Conservation (phyloP, 495 filamentous ascomycete species). For the Rostrohypoxylon terebratum region DNA sequence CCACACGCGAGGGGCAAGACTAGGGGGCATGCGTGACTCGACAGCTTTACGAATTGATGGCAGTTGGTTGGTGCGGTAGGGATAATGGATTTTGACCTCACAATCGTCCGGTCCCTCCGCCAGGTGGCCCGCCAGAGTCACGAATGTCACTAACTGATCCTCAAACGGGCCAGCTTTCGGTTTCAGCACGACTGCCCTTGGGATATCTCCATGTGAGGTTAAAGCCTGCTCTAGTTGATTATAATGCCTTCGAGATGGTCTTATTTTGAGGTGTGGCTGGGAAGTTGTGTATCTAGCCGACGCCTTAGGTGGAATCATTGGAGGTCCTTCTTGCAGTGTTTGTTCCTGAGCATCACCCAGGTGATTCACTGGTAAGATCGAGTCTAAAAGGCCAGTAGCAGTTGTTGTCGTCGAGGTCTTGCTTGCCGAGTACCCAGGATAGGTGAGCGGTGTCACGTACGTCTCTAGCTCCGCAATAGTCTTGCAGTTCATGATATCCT, state of each 20-base stretch:
- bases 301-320: conserved; percentile 41
- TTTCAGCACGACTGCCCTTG: conserved; percentile 54
- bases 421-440: not conserved
- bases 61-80: conserved; percentile 54
- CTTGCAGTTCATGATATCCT: conserved; percentile 56
- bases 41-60: conserved; percentile 50
- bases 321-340: conserved; percentile 13
- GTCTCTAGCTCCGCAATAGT: conserved; percentile 56
- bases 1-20: conserved; percentile 56
- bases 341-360: not conserved
- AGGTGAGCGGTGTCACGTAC: conserved; percentile 35
- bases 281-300: conserved; percentile 23
- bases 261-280: conserved; percentile 34
- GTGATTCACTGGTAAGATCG: conserved; percentile 12
- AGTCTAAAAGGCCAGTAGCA: conserved; percentile 34
- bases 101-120: conserved; percentile 43
- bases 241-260: conserved; percentile 39
- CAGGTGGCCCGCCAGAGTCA: conserved; percentile 51
- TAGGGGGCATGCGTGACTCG: conserved; percentile 42
- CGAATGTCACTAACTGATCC: conserved; percentile 57
- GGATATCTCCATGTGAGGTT: conserved; percentile 42
- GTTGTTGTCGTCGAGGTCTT: conserved; percentile 2
- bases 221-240: conserved; percentile 40
- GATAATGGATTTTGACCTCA: conserved; percentile 54
- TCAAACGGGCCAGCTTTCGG: conserved; percentile 62